Conservation (phyloP, 768 basidiomycete species). For the Sporobolomyces roseus region DNA sequence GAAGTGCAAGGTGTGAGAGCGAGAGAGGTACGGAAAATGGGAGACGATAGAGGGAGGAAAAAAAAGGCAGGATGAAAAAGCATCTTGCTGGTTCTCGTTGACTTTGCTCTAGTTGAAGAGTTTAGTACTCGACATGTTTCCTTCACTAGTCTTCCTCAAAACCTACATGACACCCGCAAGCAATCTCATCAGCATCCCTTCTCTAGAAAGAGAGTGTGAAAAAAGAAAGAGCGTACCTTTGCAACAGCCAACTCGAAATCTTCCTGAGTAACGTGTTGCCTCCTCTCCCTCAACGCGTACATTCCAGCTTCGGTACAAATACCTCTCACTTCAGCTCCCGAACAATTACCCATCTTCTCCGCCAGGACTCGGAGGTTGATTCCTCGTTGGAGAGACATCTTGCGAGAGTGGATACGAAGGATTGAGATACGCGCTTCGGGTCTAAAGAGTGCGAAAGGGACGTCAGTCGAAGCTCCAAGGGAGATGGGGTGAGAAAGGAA, state of each 20-base stretch:
- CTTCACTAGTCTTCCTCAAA: constrained; percentile 80
- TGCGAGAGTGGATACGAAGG: constrained; percentile 90
- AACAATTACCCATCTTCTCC: constrained; percentile 99
- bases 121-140: constrained; percentile 92
- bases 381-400: constrained; percentile 97
- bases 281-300: constrained; percentile 91
- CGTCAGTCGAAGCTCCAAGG: background rate
- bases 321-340: constrained; percentile 93
- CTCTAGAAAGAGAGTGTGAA: background rate
- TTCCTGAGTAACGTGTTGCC: constrained; percentile 96
- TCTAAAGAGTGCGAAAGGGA: constrained; percentile 29
- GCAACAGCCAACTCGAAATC: constrained; percentile 98
- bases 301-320: constrained; percentile 98
- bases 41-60: too few relatives aligned
- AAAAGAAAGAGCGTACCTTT: constrained; percentile 59
- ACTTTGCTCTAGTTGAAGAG: constrained; percentile 67
- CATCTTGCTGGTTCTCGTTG: too few relatives aligned
- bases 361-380: constrained; percentile 94
- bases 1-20: too few relatives aligned
- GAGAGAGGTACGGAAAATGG: too few relatives aligned
- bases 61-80: too few relatives aligned
- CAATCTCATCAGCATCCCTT: background rate
- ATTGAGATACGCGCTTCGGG: constrained; percentile 97
- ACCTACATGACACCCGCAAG: constrained; percentile 43
- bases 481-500: background rate